A percentile compares a stretch with the other conserved stretches of the same genome.
These are phyloP conservation scores for Rhizopogon roseolus DNA, from an alignment of 768 basidiomycete species.

Conservation along the genomic window DNA sequence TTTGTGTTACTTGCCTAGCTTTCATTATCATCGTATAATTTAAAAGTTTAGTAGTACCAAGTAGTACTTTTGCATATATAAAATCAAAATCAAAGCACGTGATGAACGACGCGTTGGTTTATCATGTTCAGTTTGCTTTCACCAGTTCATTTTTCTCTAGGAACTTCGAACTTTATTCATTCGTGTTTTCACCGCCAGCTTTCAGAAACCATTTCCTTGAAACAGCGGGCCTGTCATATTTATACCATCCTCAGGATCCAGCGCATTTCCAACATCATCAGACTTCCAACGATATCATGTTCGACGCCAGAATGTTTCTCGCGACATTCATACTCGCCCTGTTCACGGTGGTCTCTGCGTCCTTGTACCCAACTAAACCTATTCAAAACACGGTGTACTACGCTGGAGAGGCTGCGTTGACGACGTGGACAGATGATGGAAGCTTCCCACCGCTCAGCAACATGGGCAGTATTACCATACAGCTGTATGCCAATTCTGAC, in stretches of 20 bases:
- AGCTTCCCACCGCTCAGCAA: conserved; percentile 33
- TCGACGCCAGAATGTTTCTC: conserved; percentile 2
- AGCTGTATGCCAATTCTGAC: conserved; percentile 39
- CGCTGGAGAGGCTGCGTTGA: conserved; percentile 35
- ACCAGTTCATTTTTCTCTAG: not conserved
- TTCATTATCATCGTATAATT: not conserved
- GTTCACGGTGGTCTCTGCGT: conserved; percentile 21
- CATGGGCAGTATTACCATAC: conserved; percentile 40
- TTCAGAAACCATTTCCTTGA: conserved; percentile 3
- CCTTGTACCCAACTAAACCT: conserved; percentile 50
- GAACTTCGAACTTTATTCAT: not conserved
- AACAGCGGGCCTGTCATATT: conserved; percentile 25
- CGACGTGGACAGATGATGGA: conserved; percentile 51
- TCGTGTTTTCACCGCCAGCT: conserved; percentile 1
- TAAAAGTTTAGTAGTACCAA: no score
- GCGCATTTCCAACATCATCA: not conserved
- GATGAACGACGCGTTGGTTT: not conserved
- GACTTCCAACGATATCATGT: not conserved
- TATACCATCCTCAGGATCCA: not conserved
- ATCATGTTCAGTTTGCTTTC: not conserved
- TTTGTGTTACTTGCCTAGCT: not conserved
- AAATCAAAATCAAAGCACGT: conserved; percentile 2
- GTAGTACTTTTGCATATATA: no score
- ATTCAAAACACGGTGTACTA: conserved; percentile 38
- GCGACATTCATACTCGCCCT: not conserved